Conservation (phyloP, 257 asterid genomes). For the Vinca minor region DNA sequence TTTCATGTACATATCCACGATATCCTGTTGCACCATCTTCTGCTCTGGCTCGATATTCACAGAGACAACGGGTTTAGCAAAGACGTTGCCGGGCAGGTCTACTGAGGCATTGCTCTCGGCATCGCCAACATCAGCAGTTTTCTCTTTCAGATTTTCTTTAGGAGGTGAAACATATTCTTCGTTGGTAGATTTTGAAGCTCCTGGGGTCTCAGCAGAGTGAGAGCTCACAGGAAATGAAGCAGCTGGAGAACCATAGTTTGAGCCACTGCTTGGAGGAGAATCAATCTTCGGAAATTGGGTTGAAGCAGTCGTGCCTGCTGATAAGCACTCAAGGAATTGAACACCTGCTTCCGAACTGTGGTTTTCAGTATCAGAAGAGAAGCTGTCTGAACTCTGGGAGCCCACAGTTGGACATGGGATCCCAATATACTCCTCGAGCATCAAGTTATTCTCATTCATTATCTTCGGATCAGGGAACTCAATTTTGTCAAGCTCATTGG, state of each 20-base stretch:
- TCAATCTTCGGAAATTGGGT: conserved; percentile 28
- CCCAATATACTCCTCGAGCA: conserved; percentile 81
- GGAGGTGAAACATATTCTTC: conserved; percentile 38
- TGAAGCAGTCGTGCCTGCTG: conserved; percentile 19
- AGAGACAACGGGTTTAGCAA: conserved; percentile 42
- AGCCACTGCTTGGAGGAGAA: conserved; percentile 59
- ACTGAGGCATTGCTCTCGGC: conserved; percentile 36
- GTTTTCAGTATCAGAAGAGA: conserved; percentile 50
- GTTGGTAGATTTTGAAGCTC: conserved; percentile 27
- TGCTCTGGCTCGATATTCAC: conserved; percentile 57
- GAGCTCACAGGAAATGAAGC: conserved; percentile 40
- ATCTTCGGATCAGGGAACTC: conserved; percentile 95
- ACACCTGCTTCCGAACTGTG: conserved; percentile 35
- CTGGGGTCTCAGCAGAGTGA: conserved; percentile 40
- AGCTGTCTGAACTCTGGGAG: conserved; percentile 53
- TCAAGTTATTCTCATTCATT: conserved; percentile 59
- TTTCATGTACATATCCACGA: conserved; percentile 96
- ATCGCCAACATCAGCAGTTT: conserved; percentile 24
- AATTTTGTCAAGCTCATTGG: conserved; percentile 54
- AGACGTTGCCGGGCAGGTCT: conserved; percentile 19
- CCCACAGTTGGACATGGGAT: conserved; percentile 44
- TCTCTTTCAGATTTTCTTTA: conserved; percentile 35
- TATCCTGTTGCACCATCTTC: conserved; percentile 85
- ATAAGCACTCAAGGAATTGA: conserved; percentile 33
- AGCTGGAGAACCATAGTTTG: conserved; percentile 41